Conservation (phyloP, 768 basidiomycete species). For the Tremella fuciformis region DNA sequence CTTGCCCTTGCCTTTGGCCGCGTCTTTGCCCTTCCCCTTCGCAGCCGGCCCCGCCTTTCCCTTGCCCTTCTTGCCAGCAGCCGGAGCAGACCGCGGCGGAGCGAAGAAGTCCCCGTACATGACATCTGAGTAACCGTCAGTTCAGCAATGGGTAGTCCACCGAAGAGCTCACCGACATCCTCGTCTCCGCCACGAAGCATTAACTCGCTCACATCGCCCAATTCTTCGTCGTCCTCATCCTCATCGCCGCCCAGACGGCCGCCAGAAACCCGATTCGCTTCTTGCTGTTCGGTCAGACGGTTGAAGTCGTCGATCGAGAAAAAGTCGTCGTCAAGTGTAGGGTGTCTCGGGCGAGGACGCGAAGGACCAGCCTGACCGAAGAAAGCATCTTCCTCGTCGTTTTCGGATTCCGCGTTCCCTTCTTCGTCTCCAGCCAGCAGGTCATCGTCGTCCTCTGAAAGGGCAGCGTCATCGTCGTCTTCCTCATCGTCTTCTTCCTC, state of each 20-base stretch:
- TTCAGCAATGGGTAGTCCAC: neutral
- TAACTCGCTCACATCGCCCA: slow-evolving; percentile 34
- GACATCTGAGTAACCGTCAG: slow-evolving; percentile 36
- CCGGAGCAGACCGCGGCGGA: slow-evolving; percentile 29
- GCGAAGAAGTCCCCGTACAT: slow-evolving; percentile 53
- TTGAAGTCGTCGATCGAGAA: slow-evolving; percentile 88
- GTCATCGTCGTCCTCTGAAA: slow-evolving; percentile 40
- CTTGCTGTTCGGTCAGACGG: slow-evolving; percentile 72
- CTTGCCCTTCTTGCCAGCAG: slow-evolving; percentile 17
- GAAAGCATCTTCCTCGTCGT: slow-evolving; percentile 43
- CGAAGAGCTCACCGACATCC: slow-evolving; percentile 38
- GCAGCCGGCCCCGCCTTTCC: slow-evolving; percentile 24
- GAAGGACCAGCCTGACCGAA: slow-evolving; percentile 35
- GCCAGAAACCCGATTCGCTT: slow-evolving; percentile 62
- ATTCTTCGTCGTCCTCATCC: slow-evolving; percentile 45
- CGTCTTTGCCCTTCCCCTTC: slow-evolving; percentile 23
- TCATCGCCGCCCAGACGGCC: slow-evolving; percentile 59
- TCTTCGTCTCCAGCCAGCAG: neutral
- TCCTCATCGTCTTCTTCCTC: slow-evolving; percentile 26
- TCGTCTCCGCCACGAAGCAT: slow-evolving; percentile 39
- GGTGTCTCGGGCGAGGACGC: slow-evolving; percentile 41
- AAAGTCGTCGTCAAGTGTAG: slow-evolving; percentile 80
- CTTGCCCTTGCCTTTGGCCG: slow-evolving; percentile 32
- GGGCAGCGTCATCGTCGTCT: slow-evolving; percentile 23
- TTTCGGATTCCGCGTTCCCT: slow-evolving; percentile 31